A percentile compares a stretch with the other conserved stretches of the same genome.
Conservation (phyloP, 805 yeast species). For the Yarrowia bubula region DNA sequence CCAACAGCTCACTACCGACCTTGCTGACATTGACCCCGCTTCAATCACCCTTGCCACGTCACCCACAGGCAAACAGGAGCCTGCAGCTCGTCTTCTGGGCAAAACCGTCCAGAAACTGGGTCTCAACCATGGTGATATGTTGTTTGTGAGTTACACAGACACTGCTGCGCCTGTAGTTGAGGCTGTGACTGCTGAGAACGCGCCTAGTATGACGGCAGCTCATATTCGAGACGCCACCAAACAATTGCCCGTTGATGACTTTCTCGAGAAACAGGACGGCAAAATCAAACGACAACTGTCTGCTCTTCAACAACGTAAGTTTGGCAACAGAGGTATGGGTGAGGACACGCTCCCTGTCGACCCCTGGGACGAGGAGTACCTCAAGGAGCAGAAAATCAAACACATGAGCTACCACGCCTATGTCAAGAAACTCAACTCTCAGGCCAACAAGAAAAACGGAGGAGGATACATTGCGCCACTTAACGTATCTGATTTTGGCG, state of each 20-base stretch:
- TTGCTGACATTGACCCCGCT: slow-evolving; percentile 9
- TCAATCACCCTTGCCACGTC: slow-evolving; percentile 42
- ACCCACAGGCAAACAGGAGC: slow-evolving; percentile 48
- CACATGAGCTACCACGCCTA: slow-evolving; percentile 86
- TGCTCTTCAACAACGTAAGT: slow-evolving; percentile 49
- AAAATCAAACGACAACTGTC: slow-evolving; percentile 58
- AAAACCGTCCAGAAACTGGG: slow-evolving; percentile 40
- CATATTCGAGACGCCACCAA: slow-evolving; percentile 37
- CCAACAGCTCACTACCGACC: slow-evolving; percentile 30
- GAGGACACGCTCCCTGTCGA: slow-evolving; percentile 95
- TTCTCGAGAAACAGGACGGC: slow-evolving; percentile 66
- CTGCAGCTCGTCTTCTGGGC: slow-evolving; percentile 43
- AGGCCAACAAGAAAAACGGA: slow-evolving; percentile 53
- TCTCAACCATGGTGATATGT: slow-evolving; percentile 56
- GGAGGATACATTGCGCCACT: slow-evolving; percentile 71
- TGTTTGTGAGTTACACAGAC: slow-evolving; percentile 46
- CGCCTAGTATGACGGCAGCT: slow-evolving; percentile 30
- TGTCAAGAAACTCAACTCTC: slow-evolving; percentile 66
- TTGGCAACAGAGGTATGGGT: slow-evolving; percentile 91
- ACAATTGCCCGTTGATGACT: slow-evolving; percentile 66
- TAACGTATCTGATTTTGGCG: slow-evolving; percentile 65
- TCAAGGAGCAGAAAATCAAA: slow-evolving; percentile 72
- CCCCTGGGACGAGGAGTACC: slow-evolving; percentile 85
- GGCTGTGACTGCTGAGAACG: slow-evolving; percentile 23
- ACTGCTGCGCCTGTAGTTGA: slow-evolving; percentile 29